Percentiles rank a stretch among this genome's conserved stretches.
Conservation (phyloP, 139 green algal genomes). For the Chlamydomonas asymmetrica region DNA sequence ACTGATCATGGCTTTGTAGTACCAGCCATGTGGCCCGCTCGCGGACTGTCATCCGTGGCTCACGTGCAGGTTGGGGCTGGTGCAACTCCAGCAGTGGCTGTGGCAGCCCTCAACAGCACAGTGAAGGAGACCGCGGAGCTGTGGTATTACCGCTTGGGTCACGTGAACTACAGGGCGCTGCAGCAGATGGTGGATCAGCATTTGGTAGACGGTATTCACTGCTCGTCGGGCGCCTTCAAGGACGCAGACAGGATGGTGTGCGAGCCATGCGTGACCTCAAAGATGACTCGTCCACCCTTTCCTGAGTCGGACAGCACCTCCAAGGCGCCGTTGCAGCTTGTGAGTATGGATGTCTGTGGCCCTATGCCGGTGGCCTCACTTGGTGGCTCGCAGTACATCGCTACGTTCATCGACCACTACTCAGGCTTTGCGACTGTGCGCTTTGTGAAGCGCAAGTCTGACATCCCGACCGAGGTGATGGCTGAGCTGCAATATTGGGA, state of each 20-base stretch:
- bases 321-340: background rate
- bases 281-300: background rate
- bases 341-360: slow-evolving; percentile 8
- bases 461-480: background rate
- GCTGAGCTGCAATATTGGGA: background rate
- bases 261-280: background rate
- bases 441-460: background rate
- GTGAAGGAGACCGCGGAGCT: background rate
- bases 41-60: too few relatives aligned
- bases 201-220: background rate
- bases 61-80: too few relatives aligned
- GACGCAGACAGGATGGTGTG: background rate
- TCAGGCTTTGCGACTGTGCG: background rate
- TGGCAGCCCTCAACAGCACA: too few relatives aligned
- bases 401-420: slow-evolving; percentile 21
- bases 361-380: background rate
- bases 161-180: background rate
- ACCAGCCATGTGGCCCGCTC: too few relatives aligned
- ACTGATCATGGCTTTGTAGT: too few relatives aligned
- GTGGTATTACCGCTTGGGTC: background rate
- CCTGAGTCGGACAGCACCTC: background rate
- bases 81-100: too few relatives aligned
- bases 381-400: slow-evolving; percentile 8
- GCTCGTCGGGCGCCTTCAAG: background rate
- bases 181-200: background rate